Percentiles rank a stretch among this genome's conserved stretches.
Evolutionary conservation across 192 early-diverging fungal species (phyloP).

Genomic region (Rhizoclosmatium sp.): DNA sequence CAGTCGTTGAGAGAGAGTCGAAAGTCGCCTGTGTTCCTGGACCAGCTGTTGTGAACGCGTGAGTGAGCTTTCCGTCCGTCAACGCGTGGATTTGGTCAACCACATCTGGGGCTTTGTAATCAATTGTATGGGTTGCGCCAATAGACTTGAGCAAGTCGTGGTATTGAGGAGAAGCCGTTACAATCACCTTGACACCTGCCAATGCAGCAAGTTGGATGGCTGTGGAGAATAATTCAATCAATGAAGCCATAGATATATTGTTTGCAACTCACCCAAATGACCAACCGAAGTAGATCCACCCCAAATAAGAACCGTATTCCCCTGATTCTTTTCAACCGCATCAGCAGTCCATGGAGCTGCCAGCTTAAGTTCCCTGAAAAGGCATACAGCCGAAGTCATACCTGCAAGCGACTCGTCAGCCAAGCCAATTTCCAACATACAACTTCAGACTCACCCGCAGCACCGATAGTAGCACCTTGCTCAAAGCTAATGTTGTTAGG

Average conservation of each 20-base stretch:
- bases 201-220: conserved; percentile 34
- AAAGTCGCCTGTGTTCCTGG: not conserved
- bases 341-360: too few species aligned
- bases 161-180: conserved; percentile 25
- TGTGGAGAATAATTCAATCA: not conserved
- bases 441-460: too few species aligned
- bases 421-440: too few species aligned
- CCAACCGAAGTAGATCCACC: conserved; percentile 28
- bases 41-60: conserved; percentile 17
- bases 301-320: conserved; percentile 30
- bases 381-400: too few species aligned
- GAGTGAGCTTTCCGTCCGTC: not conserved
- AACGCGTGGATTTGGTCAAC: conserved; percentile 20
- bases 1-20: not conserved
- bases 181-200: conserved; percentile 27
- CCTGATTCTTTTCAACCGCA: not conserved
- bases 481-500: too few species aligned
- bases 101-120: conserved; percentile 33
- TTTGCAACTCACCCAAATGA: conserved; percentile 13
- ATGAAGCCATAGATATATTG: not conserved
- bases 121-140: conserved; percentile 27
- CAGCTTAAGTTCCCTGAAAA: too few species aligned
- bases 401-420: too few species aligned
- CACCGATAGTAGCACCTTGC: too few species aligned
- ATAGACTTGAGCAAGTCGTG: conserved; percentile 15